Evolutionary conservation across 2,329 filamentous ascomycete genomes (phyloP).

Genomic region (Drechslerella dactyloides): DNA sequence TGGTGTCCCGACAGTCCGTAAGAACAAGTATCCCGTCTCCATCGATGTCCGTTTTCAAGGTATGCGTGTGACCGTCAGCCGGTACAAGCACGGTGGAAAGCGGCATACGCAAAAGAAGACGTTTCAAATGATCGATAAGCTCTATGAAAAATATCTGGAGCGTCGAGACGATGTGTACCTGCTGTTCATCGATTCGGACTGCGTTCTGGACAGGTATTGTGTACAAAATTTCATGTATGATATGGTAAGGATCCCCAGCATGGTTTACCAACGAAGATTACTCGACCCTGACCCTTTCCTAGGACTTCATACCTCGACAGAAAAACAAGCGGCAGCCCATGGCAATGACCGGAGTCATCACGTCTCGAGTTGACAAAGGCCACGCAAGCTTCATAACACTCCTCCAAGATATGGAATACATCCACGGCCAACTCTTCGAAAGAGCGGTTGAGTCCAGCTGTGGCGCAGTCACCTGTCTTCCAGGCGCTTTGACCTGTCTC

Average conservation of each 20-base stretch:
- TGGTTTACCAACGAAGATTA: neutral
- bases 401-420: conserved; percentile 96
- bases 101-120: conserved; percentile 91
- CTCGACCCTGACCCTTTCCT: neutral
- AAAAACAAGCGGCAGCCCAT: conserved; percentile 61
- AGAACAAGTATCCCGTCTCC: conserved; percentile 77
- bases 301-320: conserved; percentile 32
- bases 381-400: conserved; percentile 92
- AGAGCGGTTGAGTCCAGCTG: conserved; percentile 93
- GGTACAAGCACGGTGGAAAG: conserved; percentile 93
- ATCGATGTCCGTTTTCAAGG: conserved; percentile 86
- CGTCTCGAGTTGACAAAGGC: conserved; percentile 94
- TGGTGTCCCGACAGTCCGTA: conserved; percentile 77
- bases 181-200: conserved; percentile 96
- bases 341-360: conserved; percentile 97
- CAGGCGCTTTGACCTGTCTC: conserved; percentile 91
- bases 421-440: conserved; percentile 95
- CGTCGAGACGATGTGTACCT: conserved; percentile 92
- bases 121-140: conserved; percentile 89
- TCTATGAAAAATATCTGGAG: conserved; percentile 85
- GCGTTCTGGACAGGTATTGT: conserved; percentile 87
- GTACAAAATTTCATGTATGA: conserved; percentile 98
- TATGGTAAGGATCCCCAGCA: conserved; percentile 65
- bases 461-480: conserved; percentile 90
- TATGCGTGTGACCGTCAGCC: conserved; percentile 84